Evolutionary conservation across 2,329 filamentous ascomycete species (phyloP).

Genomic region (Fusarium sterilihyphosum): DNA sequence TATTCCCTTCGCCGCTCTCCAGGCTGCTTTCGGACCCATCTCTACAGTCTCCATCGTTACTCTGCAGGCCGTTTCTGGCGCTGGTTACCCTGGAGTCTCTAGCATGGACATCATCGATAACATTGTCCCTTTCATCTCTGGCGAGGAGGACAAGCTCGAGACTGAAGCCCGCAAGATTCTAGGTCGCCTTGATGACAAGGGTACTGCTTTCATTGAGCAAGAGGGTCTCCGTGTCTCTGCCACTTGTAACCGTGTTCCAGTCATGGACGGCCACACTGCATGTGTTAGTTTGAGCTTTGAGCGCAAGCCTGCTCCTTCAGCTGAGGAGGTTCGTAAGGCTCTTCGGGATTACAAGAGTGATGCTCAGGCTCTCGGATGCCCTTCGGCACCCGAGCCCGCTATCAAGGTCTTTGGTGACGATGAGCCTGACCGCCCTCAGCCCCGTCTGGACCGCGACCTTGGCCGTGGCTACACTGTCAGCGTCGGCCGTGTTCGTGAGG

Average conservation of each 20-base stretch:
- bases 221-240: conserved; percentile 79
- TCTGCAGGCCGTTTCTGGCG: conserved; percentile 93
- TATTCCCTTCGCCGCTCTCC: conserved; percentile 91
- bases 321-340: conserved; percentile 80
- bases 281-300: conserved; percentile 89
- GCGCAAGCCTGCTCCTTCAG: conserved; percentile 76
- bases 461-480: conserved; percentile 89
- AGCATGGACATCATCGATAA: conserved; percentile 98
- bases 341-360: conserved; percentile 85
- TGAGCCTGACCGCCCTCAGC: conserved; percentile 89
- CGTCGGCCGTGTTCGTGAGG: conserved; percentile 86
- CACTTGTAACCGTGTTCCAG: conserved; percentile 92
- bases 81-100: conserved; percentile 88
- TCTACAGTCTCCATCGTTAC: conserved; percentile 83
- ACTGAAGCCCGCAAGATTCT: conserved; percentile 96
- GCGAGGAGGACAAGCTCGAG: conserved; percentile 97
- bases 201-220: conserved; percentile 82
- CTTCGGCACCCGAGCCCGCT: conserved; percentile 81
- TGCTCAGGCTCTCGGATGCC: conserved; percentile 83
- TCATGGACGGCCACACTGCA: conserved; percentile 94
- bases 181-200: conserved; percentile 75
- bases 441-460: conserved; percentile 86
- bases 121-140: conserved; percentile 90
- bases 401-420: conserved; percentile 82
- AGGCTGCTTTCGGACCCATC: conserved; percentile 85